These are phyloP conservation scores for Talaromyces nanjingensis DNA, from an alignment of 495 filamentous ascomycete genomes.

Conservation along the genomic window DNA sequence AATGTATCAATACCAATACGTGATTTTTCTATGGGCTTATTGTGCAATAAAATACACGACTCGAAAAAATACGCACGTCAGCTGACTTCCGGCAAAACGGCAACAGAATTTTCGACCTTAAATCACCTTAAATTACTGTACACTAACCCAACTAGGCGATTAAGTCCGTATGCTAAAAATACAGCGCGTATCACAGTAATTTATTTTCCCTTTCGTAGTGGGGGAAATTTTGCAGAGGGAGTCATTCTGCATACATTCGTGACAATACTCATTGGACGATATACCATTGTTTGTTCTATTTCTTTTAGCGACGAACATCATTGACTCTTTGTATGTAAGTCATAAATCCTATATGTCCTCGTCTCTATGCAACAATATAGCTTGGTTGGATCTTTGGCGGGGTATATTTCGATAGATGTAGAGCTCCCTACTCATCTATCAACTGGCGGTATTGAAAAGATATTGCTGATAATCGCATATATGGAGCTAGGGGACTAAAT, in stretches of 20 bases:
- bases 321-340: neutral
- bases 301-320: neutral
- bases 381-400: neutral
- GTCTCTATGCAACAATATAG: neutral
- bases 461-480: neutral
- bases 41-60: neutral
- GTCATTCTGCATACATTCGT: neutral
- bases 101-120: neutral
- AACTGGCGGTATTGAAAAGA: neutral
- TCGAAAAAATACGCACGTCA: neutral
- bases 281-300: neutral
- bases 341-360: no score
- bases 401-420: neutral
- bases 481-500: neutral
- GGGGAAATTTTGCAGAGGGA: neutral
- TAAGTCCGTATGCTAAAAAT: neutral
- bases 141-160: neutral
- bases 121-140: neutral
- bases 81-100: neutral
- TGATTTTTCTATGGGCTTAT: neutral
- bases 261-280: neutral
- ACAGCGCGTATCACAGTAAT: neutral
- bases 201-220: neutral
- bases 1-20: neutral
- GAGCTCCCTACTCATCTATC: neutral